Evolutionary conservation across 2,329 filamentous ascomycete species (phyloP), one percentile per base, ranked within the genome.

Genomic region (Aspergillus ustus): DNA sequence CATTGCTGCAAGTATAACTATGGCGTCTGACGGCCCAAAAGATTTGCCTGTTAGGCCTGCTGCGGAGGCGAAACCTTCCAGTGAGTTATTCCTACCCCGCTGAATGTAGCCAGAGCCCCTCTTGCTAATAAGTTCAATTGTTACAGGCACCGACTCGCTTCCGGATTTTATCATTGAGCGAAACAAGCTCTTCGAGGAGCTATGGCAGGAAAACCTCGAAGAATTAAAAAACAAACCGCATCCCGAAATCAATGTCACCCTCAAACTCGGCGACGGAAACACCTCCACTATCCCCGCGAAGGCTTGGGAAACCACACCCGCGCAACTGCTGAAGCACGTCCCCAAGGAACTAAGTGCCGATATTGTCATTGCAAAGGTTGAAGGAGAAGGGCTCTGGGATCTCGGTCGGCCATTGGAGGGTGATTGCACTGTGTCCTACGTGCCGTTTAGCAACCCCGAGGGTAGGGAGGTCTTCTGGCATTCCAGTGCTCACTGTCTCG

Each of bases 391-490:
- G 73, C 83, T 98, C 11, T 99, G 94, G 95, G 95, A 99, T 80
- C 81, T 99, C 67, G 92, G 94, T 73, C 85, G 95, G 58, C 94
- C 94, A 5, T 81, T 99, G 40, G 95, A 98, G 83, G 88, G 87
- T 79, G 92, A 89, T 81, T 95, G 92, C 82, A 90, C 87, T 69
- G 85, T 99, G 29, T 90, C 93, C 72, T 84, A 97, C 57, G 84
- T 98, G 66, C 89, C 91, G 66, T 99, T 98, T 70, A 89, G 92
- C 54, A 81, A 90, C 76, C 73, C 77, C 1, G 80, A 91, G 80
- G 94, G 92, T 72, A 93, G 95, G 81, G 92, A 92, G 77, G 94
- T 98, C 60, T 99, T 97, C 82, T 99, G 94, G 94, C 95, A 98
- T 79, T 96, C 92, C 20, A 94, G 90, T 71, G 95, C 95, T 49